Evolutionary conservation across 148 eudicot species (phyloP).

Genomic region (Diospyros kaki): DNA sequence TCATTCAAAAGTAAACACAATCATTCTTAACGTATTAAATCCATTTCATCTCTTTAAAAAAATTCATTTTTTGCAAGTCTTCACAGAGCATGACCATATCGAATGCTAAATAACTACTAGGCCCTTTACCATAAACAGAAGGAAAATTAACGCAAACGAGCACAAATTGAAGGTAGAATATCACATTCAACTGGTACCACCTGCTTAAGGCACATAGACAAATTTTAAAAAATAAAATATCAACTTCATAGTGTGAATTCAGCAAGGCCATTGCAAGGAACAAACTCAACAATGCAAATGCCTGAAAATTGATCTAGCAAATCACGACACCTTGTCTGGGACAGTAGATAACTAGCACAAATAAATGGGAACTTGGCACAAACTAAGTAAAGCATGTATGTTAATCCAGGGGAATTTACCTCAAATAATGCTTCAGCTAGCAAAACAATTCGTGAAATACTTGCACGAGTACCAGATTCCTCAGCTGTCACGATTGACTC

Average conservation of each 20-base stretch:
- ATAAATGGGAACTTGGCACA: neutral
- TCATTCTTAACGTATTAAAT: no score
- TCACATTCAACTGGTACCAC: neutral
- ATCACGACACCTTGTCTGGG: neutral
- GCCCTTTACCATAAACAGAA: neutral
- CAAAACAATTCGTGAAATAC: slow-evolving; percentile 47
- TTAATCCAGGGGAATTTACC: slow-evolving; percentile 25
- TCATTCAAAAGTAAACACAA: no score
- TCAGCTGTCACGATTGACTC: slow-evolving; percentile 27
- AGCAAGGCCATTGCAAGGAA: neutral
- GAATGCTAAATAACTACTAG: neutral
- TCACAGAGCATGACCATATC: neutral
- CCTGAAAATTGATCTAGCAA: neutral
- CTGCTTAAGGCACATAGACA: neutral
- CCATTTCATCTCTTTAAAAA: no score
- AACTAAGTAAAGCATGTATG: neutral
- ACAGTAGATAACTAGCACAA: neutral
- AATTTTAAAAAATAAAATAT: neutral
- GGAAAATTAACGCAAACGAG: neutral
- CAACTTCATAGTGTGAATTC: neutral
- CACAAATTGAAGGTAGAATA: neutral
- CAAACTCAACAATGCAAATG: neutral
- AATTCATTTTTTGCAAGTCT: no score
- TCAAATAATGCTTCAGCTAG: slow-evolving; percentile 51
- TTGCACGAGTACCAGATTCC: slow-evolving; percentile 36